Evolutionary conservation across 305 asterid genomes (phyloP).

Genomic region (Solanum hybrid): DNA sequence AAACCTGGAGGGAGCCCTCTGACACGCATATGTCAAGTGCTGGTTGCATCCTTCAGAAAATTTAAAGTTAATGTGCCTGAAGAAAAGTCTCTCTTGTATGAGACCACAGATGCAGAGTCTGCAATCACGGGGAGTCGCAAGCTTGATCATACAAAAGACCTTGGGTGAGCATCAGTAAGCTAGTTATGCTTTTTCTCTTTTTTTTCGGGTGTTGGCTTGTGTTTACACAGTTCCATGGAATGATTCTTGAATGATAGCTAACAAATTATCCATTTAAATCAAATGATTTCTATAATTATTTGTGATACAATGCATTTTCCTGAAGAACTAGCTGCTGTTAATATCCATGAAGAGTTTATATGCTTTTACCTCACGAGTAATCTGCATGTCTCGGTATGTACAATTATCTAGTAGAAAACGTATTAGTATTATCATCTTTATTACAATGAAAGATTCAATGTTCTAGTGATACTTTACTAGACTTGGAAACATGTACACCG

Average conservation of each 20-base stretch:
- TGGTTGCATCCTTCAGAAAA: slow-evolving; percentile 60
- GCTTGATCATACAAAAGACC: slow-evolving; percentile 52
- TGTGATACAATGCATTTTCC: background rate
- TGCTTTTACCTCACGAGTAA: background rate
- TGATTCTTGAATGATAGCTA: background rate
- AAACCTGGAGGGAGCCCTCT: slow-evolving; percentile 83
- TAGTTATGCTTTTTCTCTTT: background rate
- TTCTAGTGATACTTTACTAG: background rate
- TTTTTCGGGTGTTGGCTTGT: background rate
- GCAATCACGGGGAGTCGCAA: slow-evolving; percentile 67
- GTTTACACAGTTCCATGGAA: background rate
- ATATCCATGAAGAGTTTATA: background rate
- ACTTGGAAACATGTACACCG: background rate
- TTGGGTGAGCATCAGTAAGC: slow-evolving; percentile 28
- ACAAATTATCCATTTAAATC: background rate
- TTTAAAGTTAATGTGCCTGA: slow-evolving; percentile 34
- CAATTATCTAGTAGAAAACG: background rate
- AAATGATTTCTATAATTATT: background rate
- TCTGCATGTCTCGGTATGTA: background rate
- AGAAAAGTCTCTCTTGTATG: slow-evolving; percentile 40
- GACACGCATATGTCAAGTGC: slow-evolving; percentile 53
- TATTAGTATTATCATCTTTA: background rate
- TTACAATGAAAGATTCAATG: background rate
- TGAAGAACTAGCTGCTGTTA: background rate
- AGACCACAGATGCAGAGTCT: slow-evolving; percentile 44